These are phyloP conservation scores for Lophiostoma macrostomum DNA, from an alignment of 495 filamentous ascomycete genomes.

Conservation along the genomic window DNA sequence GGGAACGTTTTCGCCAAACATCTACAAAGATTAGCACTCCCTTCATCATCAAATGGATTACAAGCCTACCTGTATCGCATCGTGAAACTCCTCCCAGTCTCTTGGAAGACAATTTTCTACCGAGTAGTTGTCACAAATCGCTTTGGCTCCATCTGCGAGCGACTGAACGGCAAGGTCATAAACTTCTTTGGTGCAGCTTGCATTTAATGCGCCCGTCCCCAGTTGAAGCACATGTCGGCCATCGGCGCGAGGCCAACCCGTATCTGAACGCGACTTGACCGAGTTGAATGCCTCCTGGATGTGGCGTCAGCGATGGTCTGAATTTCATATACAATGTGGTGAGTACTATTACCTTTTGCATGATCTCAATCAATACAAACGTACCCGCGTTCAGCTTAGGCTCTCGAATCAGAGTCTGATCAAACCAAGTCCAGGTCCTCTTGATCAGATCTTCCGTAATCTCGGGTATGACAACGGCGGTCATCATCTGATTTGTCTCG, in stretches of 20 bases:
- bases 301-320: no score
- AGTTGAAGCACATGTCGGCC: slow-evolving; percentile 36
- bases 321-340: no score
- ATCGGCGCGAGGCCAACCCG: slow-evolving; percentile 32
- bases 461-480: slow-evolving; percentile 24
- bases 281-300: slow-evolving; percentile 27
- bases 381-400: slow-evolving; percentile 26
- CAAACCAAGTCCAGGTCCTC: slow-evolving; percentile 35
- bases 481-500: slow-evolving; percentile 29
- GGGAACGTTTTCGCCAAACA: slow-evolving; percentile 37
- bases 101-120: slow-evolving; percentile 12
- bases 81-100: slow-evolving; percentile 19
- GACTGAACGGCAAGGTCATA: slow-evolving; percentile 22
- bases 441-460: slow-evolving; percentile 31
- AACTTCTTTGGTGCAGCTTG: slow-evolving; percentile 20
- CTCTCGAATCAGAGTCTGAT: slow-evolving; percentile 21
- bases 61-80: slow-evolving; percentile 18
- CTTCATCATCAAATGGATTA: slow-evolving; percentile 5
- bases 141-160: slow-evolving; percentile 14
- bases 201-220: slow-evolving; percentile 10
- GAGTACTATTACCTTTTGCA: slow-evolving; percentile 33
- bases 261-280: slow-evolving; percentile 18
- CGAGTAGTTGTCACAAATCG: slow-evolving; percentile 13
- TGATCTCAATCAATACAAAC: slow-evolving; percentile 36
- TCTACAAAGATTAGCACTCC: slow-evolving; percentile 25